These are phyloP conservation scores for Trichomonascus vanleenenianus DNA, from an alignment of 805 yeast genomes.

Conservation along the genomic window DNA sequence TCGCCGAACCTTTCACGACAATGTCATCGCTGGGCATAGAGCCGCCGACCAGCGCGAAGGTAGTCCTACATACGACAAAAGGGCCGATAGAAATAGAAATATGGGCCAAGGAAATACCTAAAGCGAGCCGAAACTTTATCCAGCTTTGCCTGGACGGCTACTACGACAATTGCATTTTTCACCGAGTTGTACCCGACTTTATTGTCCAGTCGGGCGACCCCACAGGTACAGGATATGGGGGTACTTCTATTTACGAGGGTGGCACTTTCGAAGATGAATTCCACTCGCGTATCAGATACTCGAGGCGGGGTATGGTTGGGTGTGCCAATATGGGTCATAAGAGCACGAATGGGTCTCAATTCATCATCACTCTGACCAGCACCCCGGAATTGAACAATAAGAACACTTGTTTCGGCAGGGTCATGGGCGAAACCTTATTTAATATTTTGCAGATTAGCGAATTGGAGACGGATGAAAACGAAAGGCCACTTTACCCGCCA, in stretches of 20 bases:
- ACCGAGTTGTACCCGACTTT: conserved; percentile 31
- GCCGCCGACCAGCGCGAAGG: conserved; percentile 32
- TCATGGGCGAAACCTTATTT: conserved; percentile 47
- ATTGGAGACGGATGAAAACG: conserved; percentile 36
- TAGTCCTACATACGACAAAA: conserved; percentile 46
- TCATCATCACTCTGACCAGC: conserved; percentile 44
- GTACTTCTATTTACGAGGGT: conserved; percentile 19
- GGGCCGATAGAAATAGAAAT: conserved; percentile 55
- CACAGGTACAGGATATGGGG: conserved; percentile 27
- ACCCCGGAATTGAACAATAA: conserved; percentile 37
- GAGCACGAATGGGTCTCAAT: conserved; percentile 32
- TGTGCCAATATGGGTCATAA: conserved; percentile 33
- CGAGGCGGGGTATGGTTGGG: conserved; percentile 49
- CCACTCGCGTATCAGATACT: conserved; percentile 44
- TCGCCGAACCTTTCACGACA: background rate
- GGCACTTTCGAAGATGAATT: conserved; percentile 35
- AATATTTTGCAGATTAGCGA: conserved; percentile 43
- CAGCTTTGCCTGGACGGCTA: conserved; percentile 38
- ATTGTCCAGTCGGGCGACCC: conserved; percentile 35
- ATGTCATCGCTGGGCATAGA: conserved; percentile 7
- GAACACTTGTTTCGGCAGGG: conserved; percentile 48
- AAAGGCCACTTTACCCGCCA: conserved; percentile 46
- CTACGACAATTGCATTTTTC: conserved; percentile 37
- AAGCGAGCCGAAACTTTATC: conserved; percentile 41
- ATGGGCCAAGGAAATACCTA: conserved; percentile 64